These are phyloP conservation scores for Arthroderma uncinatum DNA, from an alignment of 2,329 filamentous ascomycete genomes.

Conservation along the genomic window DNA sequence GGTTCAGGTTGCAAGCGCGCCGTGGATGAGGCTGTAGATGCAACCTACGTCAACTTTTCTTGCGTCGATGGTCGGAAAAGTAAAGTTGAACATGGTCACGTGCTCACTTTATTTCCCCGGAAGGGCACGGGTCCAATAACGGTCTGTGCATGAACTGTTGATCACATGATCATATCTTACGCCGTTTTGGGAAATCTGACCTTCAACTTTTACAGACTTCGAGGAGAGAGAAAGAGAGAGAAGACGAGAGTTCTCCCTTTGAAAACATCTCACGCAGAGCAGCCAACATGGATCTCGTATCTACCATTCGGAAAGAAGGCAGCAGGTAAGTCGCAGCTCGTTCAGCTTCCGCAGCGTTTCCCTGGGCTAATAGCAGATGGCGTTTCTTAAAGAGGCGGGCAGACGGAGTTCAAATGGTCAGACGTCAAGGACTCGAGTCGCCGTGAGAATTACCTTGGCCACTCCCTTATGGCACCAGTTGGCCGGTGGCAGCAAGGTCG, in stretches of 20 bases:
- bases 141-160: constrained; percentile 3
- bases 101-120: constrained; percentile 1
- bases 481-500: constrained; percentile 81
- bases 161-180: neutral
- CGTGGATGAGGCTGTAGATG: neutral
- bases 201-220: neutral
- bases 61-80: neutral
- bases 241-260: neutral
- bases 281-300: constrained; percentile 73
- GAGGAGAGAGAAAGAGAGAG: neutral
- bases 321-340: constrained; percentile 45
- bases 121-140: neutral
- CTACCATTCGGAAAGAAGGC: constrained; percentile 82
- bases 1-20: neutral
- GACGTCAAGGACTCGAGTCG: constrained; percentile 78
- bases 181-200: neutral
- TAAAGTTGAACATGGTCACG: neutral
- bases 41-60: neutral
- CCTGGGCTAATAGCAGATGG: constrained; percentile 10
- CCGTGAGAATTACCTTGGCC: constrained; percentile 82
- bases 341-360: neutral
- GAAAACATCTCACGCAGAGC: constrained; percentile 4
- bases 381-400: constrained; percentile 55
- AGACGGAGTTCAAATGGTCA: constrained; percentile 90
- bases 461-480: constrained; percentile 83